phyloP scores from a whole-genome alignment of 73 alveolate species.

The Paramecium sexaurelia region DNA sequence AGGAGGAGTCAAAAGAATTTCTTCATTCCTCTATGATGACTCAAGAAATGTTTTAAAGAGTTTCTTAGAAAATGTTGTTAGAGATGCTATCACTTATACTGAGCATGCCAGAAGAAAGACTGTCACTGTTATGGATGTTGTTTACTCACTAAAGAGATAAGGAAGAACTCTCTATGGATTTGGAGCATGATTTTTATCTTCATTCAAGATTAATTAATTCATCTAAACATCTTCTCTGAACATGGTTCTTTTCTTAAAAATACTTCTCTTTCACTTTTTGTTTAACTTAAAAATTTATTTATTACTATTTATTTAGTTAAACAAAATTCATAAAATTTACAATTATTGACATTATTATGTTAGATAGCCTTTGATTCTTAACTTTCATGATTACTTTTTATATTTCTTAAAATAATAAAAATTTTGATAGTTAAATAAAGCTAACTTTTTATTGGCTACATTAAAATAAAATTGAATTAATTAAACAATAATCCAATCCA shows the following conservation, averaged over 20 bases:
- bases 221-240: not conserved
- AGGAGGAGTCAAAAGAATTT: conserved; percentile 92
- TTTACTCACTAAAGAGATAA: conserved; percentile 84
- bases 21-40: conserved; percentile 85
- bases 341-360: too few species aligned
- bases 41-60: conserved; percentile 80
- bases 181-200: conserved; percentile 64
- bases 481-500: not conserved
- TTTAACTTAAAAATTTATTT: not conserved
- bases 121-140: conserved; percentile 88
- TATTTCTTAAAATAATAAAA: not conserved
- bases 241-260: not conserved
- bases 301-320: not conserved
- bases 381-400: not conserved
- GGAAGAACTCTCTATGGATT: conserved; percentile 88
- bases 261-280: not conserved
- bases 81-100: conserved; percentile 84
- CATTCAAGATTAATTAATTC: not conserved
- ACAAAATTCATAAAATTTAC: not conserved
- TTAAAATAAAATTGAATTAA: not conserved
- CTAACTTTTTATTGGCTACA: not conserved
- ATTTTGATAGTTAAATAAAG: not conserved
- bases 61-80: conserved; percentile 81
- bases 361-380: too few species aligned
- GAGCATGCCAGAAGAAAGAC: conserved; percentile 92